Base-by-base conservation (phyloP, 495 filamentous ascomycete genomes). In the Daldinia decipiens region DNA sequence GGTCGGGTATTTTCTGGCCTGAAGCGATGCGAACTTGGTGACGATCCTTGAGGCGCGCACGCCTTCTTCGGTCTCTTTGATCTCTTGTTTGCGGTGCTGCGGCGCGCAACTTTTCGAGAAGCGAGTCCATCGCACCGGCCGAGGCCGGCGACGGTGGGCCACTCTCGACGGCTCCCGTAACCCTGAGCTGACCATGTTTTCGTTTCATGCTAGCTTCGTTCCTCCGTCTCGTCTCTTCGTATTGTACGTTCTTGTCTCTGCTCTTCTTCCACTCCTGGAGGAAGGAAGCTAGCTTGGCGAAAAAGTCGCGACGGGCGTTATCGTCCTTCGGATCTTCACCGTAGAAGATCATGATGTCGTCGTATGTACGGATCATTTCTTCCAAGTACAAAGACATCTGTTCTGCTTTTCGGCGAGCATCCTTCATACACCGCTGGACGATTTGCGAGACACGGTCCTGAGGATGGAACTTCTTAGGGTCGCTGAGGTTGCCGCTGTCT, bases 391-490 rank as follows among this genome's bases (percentile, higher is more conserved):
- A 83, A 74, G 93, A 86, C 89, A 99, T 89, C 82, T 98, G 96
- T 79, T 97, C 95, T 12, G 95, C 93, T 85, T 99, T 99, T 73
- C 94, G 86, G 67, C 95, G 82, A 39, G 95, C 96, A 71, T 99
- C 96, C 79, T 97, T 98, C 93, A 99, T 97, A 65, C 87, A 91
- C 36, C 95, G 87, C 78, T 96, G 92, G 51, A 97, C 93, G 19
- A 98, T 86, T 78, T 97, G 92, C 72, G 91, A 90, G 55, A 98
- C 94, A 43, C 96, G 92, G 78, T 99, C 95, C 78, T 98, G 92
- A 5, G 95, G 95, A 74, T 99, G 95, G 83, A 99, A 99, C 74
- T 95, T 97, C 86, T 94, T 97, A 31, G 94, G 89, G 78, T 99
- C 95, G 73, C 93, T 97, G 59, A 99, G 85, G 78, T 98, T 99